Base-by-base conservation (phyloP, 176 grass and related monocot species). In the Oryza nivara region DNA sequence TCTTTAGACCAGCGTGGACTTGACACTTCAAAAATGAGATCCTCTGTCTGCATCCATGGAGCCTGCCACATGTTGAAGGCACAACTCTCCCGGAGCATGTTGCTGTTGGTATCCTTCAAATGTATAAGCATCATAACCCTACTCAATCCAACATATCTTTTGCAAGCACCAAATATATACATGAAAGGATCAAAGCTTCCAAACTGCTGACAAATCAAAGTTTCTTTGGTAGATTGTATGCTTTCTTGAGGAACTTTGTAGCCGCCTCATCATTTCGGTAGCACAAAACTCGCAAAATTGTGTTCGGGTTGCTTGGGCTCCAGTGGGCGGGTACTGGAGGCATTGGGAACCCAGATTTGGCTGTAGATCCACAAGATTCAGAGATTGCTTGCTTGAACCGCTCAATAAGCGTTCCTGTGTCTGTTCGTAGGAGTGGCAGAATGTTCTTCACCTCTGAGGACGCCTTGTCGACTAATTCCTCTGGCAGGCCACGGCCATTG, bases 211-310 rank as follows among this genome's bases (percentile, higher is more conserved):
- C 36, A 83, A 68, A 9, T 90, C 88, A 90, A 67, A 98, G 92
- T 0, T 86, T 95, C 73, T 95, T 98, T 10, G 96, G 96, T 10
- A 95, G 92, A 86, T 95, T 85, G 67, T 95, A 98, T 69, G 93
- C 83, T 88, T 92, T 95, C 88, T 95, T 95, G 32, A 98, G 89
- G 66, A 98, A 98, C 78, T 73, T 93, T 2, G 91, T 89, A 28
- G 96, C 93, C 16, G 70, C 71, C 70, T 95, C 91, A 11, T 93
- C 96, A 72, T 98, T 82, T 34, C 93, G 85, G 71, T 98, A 88
- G 67, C 96, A 98, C 56, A 98, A 84, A 76, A 93, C 89, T 44
- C 96, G 87, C 51, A 98, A 83, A 78, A 98, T 70, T 22, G 96
- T 95, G 80, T 98, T 98, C 54, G 96, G 89, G 45, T 95, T 92